These are phyloP conservation scores for Rubus idaeus DNA, from an alignment of 306 rosid species.

Conservation along the genomic window DNA sequence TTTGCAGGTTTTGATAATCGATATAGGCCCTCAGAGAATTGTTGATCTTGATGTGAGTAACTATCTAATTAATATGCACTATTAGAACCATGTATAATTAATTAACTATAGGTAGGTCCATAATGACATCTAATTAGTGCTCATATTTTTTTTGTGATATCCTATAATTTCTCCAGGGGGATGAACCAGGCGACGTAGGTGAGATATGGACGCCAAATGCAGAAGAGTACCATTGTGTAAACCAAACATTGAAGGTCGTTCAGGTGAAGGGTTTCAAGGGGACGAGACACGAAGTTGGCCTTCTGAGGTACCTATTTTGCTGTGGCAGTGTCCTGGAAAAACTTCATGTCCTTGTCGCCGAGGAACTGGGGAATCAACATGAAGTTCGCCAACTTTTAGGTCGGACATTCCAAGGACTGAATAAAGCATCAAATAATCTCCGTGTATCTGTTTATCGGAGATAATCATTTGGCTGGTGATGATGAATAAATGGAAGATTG, in stretches of 20 bases:
- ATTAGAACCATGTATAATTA: background rate
- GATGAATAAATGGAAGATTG: no score
- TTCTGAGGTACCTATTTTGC: constrained; percentile 16
- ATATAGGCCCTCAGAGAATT: constrained; percentile 11
- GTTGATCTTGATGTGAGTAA: constrained; percentile 26
- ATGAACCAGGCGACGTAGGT: background rate
- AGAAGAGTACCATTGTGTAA: background rate
- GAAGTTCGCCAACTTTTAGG: background rate
- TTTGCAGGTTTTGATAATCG: constrained; percentile 37
- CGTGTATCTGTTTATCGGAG: background rate
- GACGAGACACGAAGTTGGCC: constrained; percentile 1
- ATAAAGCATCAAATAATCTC: constrained; percentile 1
- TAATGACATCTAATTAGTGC: background rate
- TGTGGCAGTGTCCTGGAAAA: constrained; percentile 6
- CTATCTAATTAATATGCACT: background rate
- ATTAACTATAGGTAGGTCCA: background rate
- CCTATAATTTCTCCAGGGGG: constrained; percentile 19
- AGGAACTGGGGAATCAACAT: background rate
- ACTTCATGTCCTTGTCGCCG: background rate
- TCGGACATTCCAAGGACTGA: background rate
- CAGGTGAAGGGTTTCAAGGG: constrained; percentile 29
- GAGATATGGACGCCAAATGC: background rate
- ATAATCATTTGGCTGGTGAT: background rate
- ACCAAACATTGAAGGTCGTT: constrained; percentile 9
- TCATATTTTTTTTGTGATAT: background rate